Evolutionary conservation across 179 eudicot species (phyloP).

Genomic region (Beta corolliflora): DNA sequence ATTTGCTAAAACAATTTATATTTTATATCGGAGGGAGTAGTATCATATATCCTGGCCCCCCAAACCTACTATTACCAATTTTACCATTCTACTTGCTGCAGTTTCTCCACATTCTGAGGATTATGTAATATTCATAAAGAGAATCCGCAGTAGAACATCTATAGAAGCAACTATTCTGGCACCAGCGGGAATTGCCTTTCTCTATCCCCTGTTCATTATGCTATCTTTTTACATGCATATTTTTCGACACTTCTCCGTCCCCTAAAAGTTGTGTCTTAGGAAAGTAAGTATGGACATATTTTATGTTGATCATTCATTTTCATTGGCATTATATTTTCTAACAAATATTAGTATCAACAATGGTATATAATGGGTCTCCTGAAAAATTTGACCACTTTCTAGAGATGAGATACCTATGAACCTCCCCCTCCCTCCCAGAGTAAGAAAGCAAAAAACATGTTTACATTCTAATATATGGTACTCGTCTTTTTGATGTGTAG

Average conservation of each 20-base stretch:
- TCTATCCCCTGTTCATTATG: neutral
- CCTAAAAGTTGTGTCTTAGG: neutral
- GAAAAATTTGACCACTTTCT: neutral
- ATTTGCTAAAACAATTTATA: no score
- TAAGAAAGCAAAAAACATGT: neutral
- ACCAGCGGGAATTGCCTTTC: neutral
- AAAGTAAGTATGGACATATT: neutral
- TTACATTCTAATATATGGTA: neutral
- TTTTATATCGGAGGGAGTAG: no score
- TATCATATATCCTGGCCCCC: no score
- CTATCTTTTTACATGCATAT: neutral
- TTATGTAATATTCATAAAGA: neutral
- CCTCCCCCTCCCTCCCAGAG: neutral
- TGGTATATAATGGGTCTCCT: neutral
- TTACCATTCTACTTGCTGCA: neutral
- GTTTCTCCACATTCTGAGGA: neutral
- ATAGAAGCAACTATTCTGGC: neutral
- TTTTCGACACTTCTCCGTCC: neutral
- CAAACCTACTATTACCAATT: no score
- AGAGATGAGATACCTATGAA: neutral
- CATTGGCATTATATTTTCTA: neutral
- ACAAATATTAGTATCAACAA: neutral
- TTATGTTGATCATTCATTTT: no score
- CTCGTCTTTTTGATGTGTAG: slow-evolving; percentile 37
- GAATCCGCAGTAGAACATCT: neutral